Base-by-base conservation (phyloP, 495 filamentous ascomycete species). In the Talaromyces wortmannii region DNA sequence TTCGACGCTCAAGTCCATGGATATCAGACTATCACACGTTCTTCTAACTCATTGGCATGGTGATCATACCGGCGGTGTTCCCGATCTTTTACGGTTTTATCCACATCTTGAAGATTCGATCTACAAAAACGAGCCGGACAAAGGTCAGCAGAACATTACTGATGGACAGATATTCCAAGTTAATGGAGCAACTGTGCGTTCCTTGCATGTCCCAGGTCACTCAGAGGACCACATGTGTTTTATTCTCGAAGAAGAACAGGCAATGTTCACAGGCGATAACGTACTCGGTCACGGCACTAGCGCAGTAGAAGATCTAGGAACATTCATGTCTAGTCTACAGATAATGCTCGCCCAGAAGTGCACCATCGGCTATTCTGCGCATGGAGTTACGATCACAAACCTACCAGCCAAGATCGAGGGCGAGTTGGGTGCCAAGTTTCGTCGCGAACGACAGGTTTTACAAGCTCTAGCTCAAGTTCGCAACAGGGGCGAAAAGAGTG, bases 211-310 rank as follows among this genome's bases (percentile, higher is more conserved):
- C 0, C 74, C 72, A 10, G 76, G 74, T 4, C 76, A 78, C 50
- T 63, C 73, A 6, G 18, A 59, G 6, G 76, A 78, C 53, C 76
- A 78, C 49, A 77, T 77, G 69, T 77, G 73, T 40, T 78, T 77
- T 58, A 59, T 76, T 3, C 59, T 78, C 2, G 61, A 70, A 17
- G 78, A 85, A 50, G 85, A 90, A 55, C 77, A 87, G 54, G 89
- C 87, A 18, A 74, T 95, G 72, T 94, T 95, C 70, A 94, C 90
- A 0, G 91, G 88, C 8, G 91, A 96, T 63, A 95, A 75, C 57
- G 53, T 77, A 6, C 70, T 79, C 3, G 75, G 74, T 0, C 74
- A 79, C 54, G 76, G 75, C n/a, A 62, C 59, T n/a, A 59, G 46
- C 44, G 68, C 59, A 13, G 63, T 72, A 0, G 72, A 77, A 55